Base-by-base conservation (phyloP, 2,329 filamentous ascomycete genomes). In the Capronia americana region DNA sequence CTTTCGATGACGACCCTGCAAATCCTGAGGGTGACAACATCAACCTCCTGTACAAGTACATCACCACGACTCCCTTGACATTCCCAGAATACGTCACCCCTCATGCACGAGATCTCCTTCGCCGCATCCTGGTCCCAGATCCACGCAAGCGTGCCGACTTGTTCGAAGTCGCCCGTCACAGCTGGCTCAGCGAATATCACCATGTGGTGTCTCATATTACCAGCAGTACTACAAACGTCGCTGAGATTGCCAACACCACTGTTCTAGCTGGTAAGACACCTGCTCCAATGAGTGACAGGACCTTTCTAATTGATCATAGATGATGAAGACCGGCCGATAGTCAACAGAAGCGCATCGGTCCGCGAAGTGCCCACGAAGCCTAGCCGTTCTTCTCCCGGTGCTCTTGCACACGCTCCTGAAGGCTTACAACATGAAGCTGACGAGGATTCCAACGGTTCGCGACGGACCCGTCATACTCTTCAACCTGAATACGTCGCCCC, bases 1-100 rank as follows among this genome's bases (percentile, higher is more conserved):
- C 95, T 2, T 99, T 99, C 75, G 95, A 99, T 74, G 95, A 99
- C 77, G 95, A 99, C 75, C 95, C 95, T 70, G 95, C 93, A 54
- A 99, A 99, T 76, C 95, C 95, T 2, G 95, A 99, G 79, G 95
- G 95, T 72, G 95, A 99, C 78, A 99, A 99, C 77, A 99, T 99
- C 82, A 99, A 99, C 77, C 86, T 99, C 11, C 84, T 99, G 30
- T 99, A 99, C 86, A 98, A 98, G 82, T 99, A 99, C 80, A 99
- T 99, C 73, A 94, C 97, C 66, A 96, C 92, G 63, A 99, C 95
- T 0, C 93, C 94, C 41, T 86, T 99, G 50, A 98, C 94, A 3
- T 99, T 99, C 78, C 95, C 95, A 68, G 95, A 99, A 88, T 98
- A 98, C 77, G 95, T 99, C 72, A 97, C 95, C 7, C 95, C 95